Conservation (phyloP, 1,139 yeast species). For the Pichia inconspicua region DNA sequence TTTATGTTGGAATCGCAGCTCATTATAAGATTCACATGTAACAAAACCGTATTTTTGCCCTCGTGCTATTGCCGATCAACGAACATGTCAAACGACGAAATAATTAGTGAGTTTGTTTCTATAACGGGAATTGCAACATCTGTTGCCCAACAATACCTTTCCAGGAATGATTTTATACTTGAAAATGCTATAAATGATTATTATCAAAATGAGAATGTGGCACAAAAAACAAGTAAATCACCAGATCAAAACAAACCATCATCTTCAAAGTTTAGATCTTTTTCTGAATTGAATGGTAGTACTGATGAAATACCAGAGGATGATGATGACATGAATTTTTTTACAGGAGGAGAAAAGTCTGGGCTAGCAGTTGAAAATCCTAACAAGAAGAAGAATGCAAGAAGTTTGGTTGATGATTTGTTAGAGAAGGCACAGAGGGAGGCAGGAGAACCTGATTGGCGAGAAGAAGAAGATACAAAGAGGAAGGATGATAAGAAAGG, state of each 20-base stretch:
- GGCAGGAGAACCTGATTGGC: constrained; percentile 30
- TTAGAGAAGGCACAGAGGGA: constrained; percentile 51
- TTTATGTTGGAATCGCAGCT: too few relatives aligned
- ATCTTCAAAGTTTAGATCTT: constrained; percentile 24
- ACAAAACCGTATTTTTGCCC: not conserved
- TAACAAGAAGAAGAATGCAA: constrained; percentile 35
- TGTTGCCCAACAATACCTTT: constrained; percentile 38
- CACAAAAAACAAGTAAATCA: constrained; percentile 6
- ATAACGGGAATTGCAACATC: constrained; percentile 39
- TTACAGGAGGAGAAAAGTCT: constrained; percentile 94
- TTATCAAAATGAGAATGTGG: constrained; percentile 9
- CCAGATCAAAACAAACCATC: constrained; percentile 14
- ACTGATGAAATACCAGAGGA: constrained; percentile 39
- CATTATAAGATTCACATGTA: too few relatives aligned
- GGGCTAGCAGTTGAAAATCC: constrained; percentile 94
- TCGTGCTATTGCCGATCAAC: not conserved
- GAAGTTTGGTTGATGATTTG: constrained; percentile 44
- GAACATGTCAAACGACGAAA: constrained; percentile 5
- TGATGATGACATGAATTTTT: constrained; percentile 64
- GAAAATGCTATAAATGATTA: constrained; percentile 15
- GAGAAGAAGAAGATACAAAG: constrained; percentile 27
- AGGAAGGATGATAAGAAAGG: constrained; percentile 33
- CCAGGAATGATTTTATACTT: constrained; percentile 33
- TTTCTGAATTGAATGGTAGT: constrained; percentile 31
- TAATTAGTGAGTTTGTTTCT: constrained; percentile 37